phyloP scores from a whole-genome alignment of 192 early-diverging fungal species.

The Backusella parvicylindrica region DNA sequence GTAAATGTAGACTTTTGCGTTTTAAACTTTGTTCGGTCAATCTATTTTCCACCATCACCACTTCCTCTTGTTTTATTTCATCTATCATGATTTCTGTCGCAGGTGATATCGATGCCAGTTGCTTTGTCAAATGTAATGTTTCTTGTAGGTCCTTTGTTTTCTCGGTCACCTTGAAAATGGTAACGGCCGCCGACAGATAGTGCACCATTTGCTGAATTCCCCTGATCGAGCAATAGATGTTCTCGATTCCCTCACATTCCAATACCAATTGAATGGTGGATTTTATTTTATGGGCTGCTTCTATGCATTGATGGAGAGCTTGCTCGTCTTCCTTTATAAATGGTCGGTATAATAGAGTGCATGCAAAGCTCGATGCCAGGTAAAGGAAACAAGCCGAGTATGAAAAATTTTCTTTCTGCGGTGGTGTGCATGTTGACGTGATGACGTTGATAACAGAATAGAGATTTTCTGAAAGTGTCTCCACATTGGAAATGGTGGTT shows the following conservation, averaged over 20 bases:
- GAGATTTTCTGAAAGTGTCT: neutral
- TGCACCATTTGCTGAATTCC: conserved; percentile 15
- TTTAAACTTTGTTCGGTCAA: neutral
- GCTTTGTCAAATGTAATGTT: neutral
- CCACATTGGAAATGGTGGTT: neutral
- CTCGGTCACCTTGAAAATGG: neutral
- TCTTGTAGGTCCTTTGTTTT: neutral
- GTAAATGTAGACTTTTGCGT: conserved; percentile 5
- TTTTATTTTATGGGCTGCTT: neutral
- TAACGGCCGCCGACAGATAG: conserved; percentile 8
- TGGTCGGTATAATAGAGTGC: neutral
- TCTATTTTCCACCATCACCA: neutral
- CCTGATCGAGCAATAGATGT: conserved; percentile 12
- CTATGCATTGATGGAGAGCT: neutral
- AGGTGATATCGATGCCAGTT: conserved; percentile 1
- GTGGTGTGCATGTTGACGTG: neutral
- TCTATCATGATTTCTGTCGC: conserved; percentile 6
- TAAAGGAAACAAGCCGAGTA: neutral
- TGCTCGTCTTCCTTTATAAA: neutral
- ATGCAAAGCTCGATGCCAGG: neutral
- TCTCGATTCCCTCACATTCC: conserved; percentile 8
- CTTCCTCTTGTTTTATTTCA: neutral
- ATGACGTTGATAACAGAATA: neutral
- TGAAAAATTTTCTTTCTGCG: neutral
- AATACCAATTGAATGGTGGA: neutral